Evolutionary conservation across 768 basidiomycete species (phyloP).

Genomic region (Suillus spraguei): DNA sequence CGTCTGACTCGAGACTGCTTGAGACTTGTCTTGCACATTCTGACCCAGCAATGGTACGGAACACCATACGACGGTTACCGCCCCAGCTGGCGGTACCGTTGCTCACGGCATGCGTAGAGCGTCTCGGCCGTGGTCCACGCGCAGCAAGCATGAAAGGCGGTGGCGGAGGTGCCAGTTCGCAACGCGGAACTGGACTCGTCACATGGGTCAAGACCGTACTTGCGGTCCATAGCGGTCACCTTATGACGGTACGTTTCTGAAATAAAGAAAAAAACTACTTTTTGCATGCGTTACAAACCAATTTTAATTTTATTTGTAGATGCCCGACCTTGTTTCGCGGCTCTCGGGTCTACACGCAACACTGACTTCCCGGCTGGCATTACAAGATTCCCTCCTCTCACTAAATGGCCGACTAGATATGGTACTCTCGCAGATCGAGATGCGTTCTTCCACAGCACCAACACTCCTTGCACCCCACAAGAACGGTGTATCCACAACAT

Average conservation of each 20-base stretch:
- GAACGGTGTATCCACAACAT: conserved; percentile 34
- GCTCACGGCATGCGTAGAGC: conserved; percentile 86
- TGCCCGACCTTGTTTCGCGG: conserved; percentile 89
- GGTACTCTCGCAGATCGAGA: conserved; percentile 91
- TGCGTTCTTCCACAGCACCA: conserved; percentile 76
- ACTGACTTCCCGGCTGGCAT: conserved; percentile 72
- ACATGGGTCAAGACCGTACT: conserved; percentile 84
- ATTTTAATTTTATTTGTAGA: conserved; percentile 46
- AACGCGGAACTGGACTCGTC: conserved; percentile 69
- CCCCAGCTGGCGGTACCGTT: conserved; percentile 86
- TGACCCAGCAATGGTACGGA: conserved; percentile 76
- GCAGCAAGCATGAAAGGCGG: conserved; percentile 76
- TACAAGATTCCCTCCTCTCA: conserved; percentile 84
- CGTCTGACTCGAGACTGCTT: conserved; percentile 84
- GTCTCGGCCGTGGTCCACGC: conserved; percentile 75
- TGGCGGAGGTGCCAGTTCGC: conserved; percentile 78
- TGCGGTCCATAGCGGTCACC: conserved; percentile 83
- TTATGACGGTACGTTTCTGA: conserved; percentile 82
- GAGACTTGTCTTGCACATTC: conserved; percentile 88
- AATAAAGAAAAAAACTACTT: not conserved
- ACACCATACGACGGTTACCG: conserved; percentile 86
- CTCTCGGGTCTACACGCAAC: conserved; percentile 84
- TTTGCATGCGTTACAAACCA: not conserved
- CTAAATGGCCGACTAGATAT: conserved; percentile 91
- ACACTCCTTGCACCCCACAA: conserved; percentile 50